Base-by-base conservation (phyloP, 805 yeast species). In the Kodamaea restingae region DNA sequence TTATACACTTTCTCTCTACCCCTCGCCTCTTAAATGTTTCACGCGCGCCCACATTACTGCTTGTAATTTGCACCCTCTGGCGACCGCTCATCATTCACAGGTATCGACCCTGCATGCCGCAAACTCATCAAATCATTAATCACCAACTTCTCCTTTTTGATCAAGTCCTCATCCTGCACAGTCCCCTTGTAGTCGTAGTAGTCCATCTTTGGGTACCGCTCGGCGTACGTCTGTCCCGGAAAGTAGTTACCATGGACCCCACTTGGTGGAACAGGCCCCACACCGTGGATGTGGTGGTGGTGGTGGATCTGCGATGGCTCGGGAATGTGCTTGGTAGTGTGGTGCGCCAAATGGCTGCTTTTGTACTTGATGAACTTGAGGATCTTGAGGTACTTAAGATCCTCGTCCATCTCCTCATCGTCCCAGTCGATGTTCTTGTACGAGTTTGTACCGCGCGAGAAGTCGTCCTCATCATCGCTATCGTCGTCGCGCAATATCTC, bases 381-480 rank as follows among this genome's bases (percentile, higher is more conserved):
- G 5, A 65, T 62, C 37, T 66, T 67, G 42, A 68, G 52, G 40
- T 64, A 68, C 43, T 69, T 69, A 52, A 67, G 60, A 45, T 68
- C 73, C 46, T 69, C 74, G 44, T 67, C 72, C 71, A 68, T 58
- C 15, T 65, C 67, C 45, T 68, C 73, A 41, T 69, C 73, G 42
- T 69, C 74, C 74, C 74, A 68, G 47, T 68, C 74, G 5, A 67
- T 66, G n/a, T 54, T 63, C 14, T 46, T 47, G 11, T 54, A 43
- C 5, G 32, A 28, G 12, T 35, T 38, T 15, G 38, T 17, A 12
- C 52, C 55, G 12, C 54, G 63, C 7, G 56, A 63, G 24, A 54
- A 56, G 5, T 61, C 63, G 11, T 56, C 60, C 18, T 58, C 67
- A n/a, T 50, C 46, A 10, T 49, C 54, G 22, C 51, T 47, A 1